Conservation (phyloP, 2,329 filamentous ascomycete genomes). For the Sporothrix globosa region DNA sequence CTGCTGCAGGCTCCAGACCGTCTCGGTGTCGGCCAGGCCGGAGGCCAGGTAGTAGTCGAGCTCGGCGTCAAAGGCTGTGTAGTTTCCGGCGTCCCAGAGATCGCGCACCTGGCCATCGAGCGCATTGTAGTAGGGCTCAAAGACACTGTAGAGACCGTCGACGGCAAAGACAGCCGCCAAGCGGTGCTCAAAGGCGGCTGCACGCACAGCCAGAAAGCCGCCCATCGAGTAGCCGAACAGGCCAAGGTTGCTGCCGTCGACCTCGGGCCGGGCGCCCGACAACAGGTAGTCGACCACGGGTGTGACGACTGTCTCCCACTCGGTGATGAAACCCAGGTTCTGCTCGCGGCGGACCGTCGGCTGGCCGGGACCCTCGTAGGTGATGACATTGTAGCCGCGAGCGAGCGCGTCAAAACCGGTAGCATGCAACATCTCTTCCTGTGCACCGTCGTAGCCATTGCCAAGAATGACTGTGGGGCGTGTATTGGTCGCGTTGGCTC, state of each 20-base stretch:
- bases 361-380: constrained; percentile 54
- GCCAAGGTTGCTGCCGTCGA: constrained; percentile 44
- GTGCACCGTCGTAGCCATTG: constrained; percentile 50
- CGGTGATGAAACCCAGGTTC: constrained; percentile 48
- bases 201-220: constrained; percentile 47
- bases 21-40: constrained; percentile 19
- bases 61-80: constrained; percentile 25
- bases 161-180: constrained; percentile 47
- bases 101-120: not conserved
- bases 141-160: constrained; percentile 46
- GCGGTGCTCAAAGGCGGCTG: constrained; percentile 50
- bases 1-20: constrained; percentile 44
- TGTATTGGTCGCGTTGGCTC: constrained; percentile 32
- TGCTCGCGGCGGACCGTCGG: constrained; percentile 48
- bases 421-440: constrained; percentile 50
- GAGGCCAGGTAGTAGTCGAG: constrained; percentile 8
- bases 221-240: constrained; percentile 50
- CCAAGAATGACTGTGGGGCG: constrained; percentile 49
- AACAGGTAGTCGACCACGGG: constrained; percentile 48
- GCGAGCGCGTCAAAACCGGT: constrained; percentile 44
- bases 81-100: not conserved
- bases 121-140: constrained; percentile 32
- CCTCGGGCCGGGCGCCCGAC: constrained; percentile 35
- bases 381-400: constrained; percentile 50
- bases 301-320: constrained; percentile 49